phyloP scores from a whole-genome alignment of 129 eudicot genomes.

The Flaveria trinervia region DNA sequence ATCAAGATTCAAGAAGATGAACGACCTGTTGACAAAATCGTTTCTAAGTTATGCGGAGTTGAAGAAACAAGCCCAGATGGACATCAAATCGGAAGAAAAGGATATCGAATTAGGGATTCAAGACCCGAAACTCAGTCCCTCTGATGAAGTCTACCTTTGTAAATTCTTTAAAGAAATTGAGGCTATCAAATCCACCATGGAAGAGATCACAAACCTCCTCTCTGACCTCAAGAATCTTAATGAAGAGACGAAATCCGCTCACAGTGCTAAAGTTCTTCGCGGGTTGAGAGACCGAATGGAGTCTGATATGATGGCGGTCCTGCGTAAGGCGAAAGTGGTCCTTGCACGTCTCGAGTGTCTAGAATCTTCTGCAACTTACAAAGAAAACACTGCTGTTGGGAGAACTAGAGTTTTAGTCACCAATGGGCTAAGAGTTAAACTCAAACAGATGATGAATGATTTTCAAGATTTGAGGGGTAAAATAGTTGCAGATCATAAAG shows the following conservation, averaged over 20 bases:
- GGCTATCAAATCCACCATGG: slow-evolving; percentile 54
- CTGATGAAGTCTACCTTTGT: slow-evolving; percentile 59
- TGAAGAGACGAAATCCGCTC: slow-evolving; percentile 64
- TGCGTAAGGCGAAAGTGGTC: slow-evolving; percentile 61
- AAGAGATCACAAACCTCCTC: slow-evolving; percentile 66
- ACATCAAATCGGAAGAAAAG: slow-evolving; percentile 41
- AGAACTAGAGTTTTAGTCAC: slow-evolving; percentile 61
- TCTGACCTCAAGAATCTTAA: slow-evolving; percentile 64
- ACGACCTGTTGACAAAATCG: slow-evolving; percentile 90
- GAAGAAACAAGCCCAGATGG: slow-evolving; percentile 82
- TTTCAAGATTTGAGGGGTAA: slow-evolving; percentile 66
- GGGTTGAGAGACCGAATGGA: slow-evolving; percentile 75
- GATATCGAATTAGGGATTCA: slow-evolving; percentile 48
- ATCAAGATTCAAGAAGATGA: slow-evolving; percentile 48
- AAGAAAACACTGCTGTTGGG: slow-evolving; percentile 60
- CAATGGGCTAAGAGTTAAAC: slow-evolving; percentile 61
- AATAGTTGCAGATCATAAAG: slow-evolving; percentile 62
- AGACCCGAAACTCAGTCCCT: slow-evolving; percentile 33
- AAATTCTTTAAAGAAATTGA: slow-evolving; percentile 75
- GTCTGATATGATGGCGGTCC: slow-evolving; percentile 65
- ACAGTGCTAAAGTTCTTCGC: slow-evolving; percentile 67
- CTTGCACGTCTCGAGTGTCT: slow-evolving; percentile 57
- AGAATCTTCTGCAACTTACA: slow-evolving; percentile 48
- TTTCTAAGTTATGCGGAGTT: slow-evolving; percentile 78
- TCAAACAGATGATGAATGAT: slow-evolving; percentile 62